Conservation (phyloP, 169 alveolate species). For the Eimeria brunetti region DNA sequence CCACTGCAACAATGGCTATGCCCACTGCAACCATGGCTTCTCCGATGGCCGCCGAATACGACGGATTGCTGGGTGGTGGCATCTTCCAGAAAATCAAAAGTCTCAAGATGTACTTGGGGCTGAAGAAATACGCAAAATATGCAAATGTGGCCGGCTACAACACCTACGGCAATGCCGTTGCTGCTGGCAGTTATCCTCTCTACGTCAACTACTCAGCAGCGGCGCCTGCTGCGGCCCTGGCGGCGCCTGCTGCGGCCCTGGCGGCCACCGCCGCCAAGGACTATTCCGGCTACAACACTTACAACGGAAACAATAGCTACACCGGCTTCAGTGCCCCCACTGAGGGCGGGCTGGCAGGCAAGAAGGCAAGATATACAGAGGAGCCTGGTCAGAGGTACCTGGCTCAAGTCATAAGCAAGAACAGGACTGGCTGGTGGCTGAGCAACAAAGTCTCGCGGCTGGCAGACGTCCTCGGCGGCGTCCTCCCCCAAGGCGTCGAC, state of each 20-base stretch:
- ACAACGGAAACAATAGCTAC: neutral
- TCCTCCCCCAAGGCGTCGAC: constrained; percentile 8
- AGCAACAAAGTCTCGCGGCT: constrained; percentile 14
- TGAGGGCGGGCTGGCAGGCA: neutral
- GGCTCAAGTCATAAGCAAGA: constrained; percentile 9
- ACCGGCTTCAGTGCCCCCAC: constrained; percentile 1
- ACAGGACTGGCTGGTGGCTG: neutral
- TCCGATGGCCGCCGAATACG: neutral
- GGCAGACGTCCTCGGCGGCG: constrained; percentile 3
- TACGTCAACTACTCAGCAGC: neutral
- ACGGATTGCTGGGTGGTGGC: neutral
- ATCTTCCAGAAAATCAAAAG: neutral
- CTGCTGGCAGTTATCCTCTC: neutral
- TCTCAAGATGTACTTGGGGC: neutral
- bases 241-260: neutral
- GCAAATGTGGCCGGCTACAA: constrained; percentile 13
- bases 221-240: neutral
- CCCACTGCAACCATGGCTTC: constrained; percentile 1
- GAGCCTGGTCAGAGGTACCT: constrained; percentile 54
- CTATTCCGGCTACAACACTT: neutral
- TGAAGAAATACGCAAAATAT: neutral
- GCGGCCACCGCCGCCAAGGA: neutral
- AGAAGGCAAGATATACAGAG: neutral
- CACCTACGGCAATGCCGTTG: constrained; percentile 2
- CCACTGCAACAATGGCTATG: neutral